Evolutionary conservation across 805 yeast genomes (phyloP).

Genomic region (Dipodascopsis uninucleata): DNA sequence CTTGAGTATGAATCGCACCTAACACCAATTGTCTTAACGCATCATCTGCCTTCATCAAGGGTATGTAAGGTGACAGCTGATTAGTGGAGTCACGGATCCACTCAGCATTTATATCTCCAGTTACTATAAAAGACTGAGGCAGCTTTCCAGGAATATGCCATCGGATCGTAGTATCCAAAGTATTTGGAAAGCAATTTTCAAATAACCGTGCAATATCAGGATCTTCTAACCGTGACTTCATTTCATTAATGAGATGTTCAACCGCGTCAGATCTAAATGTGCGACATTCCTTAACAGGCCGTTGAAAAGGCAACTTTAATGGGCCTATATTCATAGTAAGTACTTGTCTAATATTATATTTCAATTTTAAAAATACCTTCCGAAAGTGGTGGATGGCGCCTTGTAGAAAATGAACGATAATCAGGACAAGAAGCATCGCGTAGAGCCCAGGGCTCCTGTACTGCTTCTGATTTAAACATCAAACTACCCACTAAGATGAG

Average conservation of each 20-base stretch:
- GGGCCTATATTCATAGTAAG: conserved; percentile 42
- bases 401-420: conserved; percentile 21
- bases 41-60: conserved; percentile 52
- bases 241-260: conserved; percentile 54
- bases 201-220: conserved; percentile 68
- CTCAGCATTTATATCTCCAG: conserved; percentile 92
- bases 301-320: conserved; percentile 60
- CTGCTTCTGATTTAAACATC: conserved; percentile 7
- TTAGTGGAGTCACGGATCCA: conserved; percentile 88
- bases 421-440: conserved; percentile 27
- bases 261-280: conserved; percentile 64
- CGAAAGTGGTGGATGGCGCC: conserved; percentile 25
- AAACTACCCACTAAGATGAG: conserved; percentile 3
- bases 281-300: conserved; percentile 70
- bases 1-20: conserved; percentile 83
- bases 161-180: conserved; percentile 79
- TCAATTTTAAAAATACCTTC: conserved; percentile 9
- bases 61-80: conserved; percentile 73
- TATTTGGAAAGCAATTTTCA: conserved; percentile 83
- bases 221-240: conserved; percentile 50
- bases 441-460: conserved; percentile 23
- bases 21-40: conserved; percentile 50
- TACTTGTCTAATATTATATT: background rate
- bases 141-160: conserved; percentile 50
- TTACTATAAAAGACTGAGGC: conserved; percentile 72